Evolutionary conservation across 148 eudicot genomes (phyloP), one percentile per base, ranked within the genome.

Genomic region (Spergularia marina): DNA sequence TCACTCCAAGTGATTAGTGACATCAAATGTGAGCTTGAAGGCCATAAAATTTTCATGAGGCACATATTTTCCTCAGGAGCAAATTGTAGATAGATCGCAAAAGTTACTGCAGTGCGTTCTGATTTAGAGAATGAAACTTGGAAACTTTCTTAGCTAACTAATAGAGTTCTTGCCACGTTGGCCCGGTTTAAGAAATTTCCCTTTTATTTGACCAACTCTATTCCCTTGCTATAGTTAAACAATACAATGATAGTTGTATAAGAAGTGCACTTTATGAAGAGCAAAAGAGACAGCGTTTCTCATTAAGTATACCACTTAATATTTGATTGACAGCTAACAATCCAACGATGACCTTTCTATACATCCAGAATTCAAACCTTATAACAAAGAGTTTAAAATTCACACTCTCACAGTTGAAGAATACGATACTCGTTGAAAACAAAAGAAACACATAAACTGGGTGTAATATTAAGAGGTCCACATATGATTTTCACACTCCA

Each of bases 161-260:
- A 44, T 64, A 49, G 41, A 79, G 16, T 52, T 61, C 12, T 10
- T 68, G 47, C 64, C 71, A 68, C 60, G 67, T 20, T 67, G 41
- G 20, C n/a, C 34, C 60, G 63, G 65, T 72, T 60, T 40, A 72
- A 55, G 20, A 47, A 44, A 57, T 68, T 74, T 2, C 74, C 57
- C 53, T 52, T 60, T 61, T 57, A 66, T 54, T 64, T 54, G 68
- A 71, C 17, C 51, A 78, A 72, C 76, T 72, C 58, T 64, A 44
- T 55, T 55, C 47, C 53, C 77, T 79, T 73, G 53, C 59, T 25
- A 79, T 54, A 30, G 44, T 55, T 53, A 52, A 68, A 53, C 74
- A 79, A 69, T 51, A 68, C 53, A 68, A 13, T 16, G n/a, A 30
- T 30, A 30, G 3, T 30, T 51, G 14, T 59, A 47, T 51, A 20